A percentile compares a stretch with the other conserved stretches of the same genome.
Conservation (phyloP, 148 eudicot species). For the Persicaria tinctoria region DNA sequence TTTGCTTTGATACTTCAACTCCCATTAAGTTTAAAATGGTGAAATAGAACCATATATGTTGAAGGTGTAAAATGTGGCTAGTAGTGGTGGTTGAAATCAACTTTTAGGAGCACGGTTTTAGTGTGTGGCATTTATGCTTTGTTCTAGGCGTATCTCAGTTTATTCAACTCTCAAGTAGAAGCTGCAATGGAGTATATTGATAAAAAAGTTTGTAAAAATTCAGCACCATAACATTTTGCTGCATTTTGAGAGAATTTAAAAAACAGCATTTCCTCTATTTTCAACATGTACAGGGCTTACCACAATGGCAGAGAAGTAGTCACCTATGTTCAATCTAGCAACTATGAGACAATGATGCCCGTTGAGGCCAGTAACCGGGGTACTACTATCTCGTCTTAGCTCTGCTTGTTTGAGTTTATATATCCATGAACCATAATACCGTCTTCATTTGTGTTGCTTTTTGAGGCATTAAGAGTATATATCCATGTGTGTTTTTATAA, state of each 20-base stretch:
- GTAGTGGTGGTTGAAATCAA: too few relatives aligned
- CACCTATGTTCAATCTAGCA: neutral
- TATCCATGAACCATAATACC: neutral
- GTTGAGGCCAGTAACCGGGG: constrained; percentile 4
- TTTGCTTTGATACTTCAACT: neutral
- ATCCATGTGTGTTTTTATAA: neutral
- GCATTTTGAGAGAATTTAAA: neutral
- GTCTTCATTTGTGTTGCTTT: neutral
- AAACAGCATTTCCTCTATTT: neutral
- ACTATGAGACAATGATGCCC: constrained; percentile 8
- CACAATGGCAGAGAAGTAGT: constrained; percentile 3
- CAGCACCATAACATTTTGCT: neutral
- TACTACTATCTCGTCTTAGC: neutral
- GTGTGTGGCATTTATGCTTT: neutral
- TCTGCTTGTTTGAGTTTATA: neutral
- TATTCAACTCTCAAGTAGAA: neutral
- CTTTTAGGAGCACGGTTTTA: neutral
- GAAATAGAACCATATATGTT: neutral
- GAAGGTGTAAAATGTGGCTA: too few relatives aligned
- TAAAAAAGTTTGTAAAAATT: neutral
- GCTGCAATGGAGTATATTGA: neutral
- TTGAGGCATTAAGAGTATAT: neutral
- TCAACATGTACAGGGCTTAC: neutral
- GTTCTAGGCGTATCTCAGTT: neutral
- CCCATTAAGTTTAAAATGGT: neutral